These are phyloP conservation scores for Fibroporia radiculosa DNA, from an alignment of 768 basidiomycete species.

Conservation along the genomic window DNA sequence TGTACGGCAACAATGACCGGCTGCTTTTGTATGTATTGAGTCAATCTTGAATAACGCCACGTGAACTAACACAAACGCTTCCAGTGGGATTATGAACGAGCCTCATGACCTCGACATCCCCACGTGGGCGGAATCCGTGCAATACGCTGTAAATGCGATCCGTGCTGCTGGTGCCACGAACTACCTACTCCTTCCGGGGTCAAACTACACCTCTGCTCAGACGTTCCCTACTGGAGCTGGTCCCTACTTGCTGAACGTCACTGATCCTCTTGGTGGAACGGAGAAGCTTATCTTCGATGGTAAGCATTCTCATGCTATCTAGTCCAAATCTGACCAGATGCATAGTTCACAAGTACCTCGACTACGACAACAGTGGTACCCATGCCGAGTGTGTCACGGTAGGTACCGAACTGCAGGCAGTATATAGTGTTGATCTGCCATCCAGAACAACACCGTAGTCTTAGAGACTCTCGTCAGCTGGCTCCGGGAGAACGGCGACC, in stretches of 20 bases:
- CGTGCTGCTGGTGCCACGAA: slow-evolving; percentile 35
- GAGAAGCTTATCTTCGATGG: slow-evolving; percentile 36
- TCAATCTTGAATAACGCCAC: slow-evolving; percentile 9
- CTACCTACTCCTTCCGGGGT: slow-evolving; percentile 37
- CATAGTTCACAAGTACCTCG: slow-evolving; percentile 37
- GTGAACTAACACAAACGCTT: no score
- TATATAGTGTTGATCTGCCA: slow-evolving; percentile 14
- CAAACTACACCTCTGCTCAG: slow-evolving; percentile 31
- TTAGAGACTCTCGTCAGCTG: slow-evolving; percentile 35
- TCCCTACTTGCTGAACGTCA: slow-evolving; percentile 31
- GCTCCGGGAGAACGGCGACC: slow-evolving; percentile 32
- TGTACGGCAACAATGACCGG: slow-evolving; percentile 28
- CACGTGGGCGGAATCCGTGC: slow-evolving; percentile 28
- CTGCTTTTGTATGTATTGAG: slow-evolving; percentile 24
- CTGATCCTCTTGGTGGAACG: slow-evolving; percentile 31
- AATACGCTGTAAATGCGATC: slow-evolving; percentile 34
- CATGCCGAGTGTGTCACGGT: slow-evolving; percentile 35
- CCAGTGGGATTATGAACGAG: slow-evolving; percentile 37
- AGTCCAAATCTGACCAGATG: background rate
- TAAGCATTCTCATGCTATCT: slow-evolving; percentile 7
- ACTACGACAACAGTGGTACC: slow-evolving; percentile 37
- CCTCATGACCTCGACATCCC: slow-evolving; percentile 35
- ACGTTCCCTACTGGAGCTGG: slow-evolving; percentile 33
- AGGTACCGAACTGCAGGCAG: background rate
- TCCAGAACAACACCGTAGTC: slow-evolving; percentile 38